Base-by-base conservation (phyloP, 192 early-diverging fungal species). In the Nowakowskiella sp. region DNA sequence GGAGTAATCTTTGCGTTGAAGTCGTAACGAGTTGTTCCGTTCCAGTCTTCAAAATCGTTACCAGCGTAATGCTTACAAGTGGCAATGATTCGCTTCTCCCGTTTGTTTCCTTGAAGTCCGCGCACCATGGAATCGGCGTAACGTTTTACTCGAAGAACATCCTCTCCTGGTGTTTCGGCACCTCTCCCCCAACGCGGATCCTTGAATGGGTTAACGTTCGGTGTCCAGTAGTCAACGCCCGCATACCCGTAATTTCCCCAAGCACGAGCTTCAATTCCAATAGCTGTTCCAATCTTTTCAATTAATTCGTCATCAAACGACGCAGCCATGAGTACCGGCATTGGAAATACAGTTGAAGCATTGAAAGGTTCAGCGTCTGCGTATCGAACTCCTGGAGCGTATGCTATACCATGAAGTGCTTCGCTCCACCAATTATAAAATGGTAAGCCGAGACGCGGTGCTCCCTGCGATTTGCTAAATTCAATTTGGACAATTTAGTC, bases 101-200 rank as follows among this genome's bases (percentile, higher is more conserved):
- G n/a, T n/a, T n/a, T n/a, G n/a, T n/a, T n/a, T n/a, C n/a, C n/a
- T n/a, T n/a, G n/a, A n/a, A n/a, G n/a, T n/a, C n/a, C n/a, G n/a
- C n/a, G n/a, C n/a, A 47, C 42, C 23, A 9, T 30, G 46, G 22
- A 33, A 16, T 30, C 7, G 13, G 46, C 46, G 16, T 47, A 47
- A 8, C 7, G 13, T 7, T 22, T 7, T 7, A 33, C 42, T 16
- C 22, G 42, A 16, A 47, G 42, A 9, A 33, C 23, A 33, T 47
- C 46, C 16, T 47, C 46, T 7, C 46, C 46, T 13, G 46, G 46
- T 9, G 46, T 47, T 16, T 47, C 46, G 13, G 22, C 23, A 7
- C 46, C 46, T 22, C 46, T 22, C 7, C 46, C 46, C 46, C 46
- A 47, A 7, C 46, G 46, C 46, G 46, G 46, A 16, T 47, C 46